phyloP scores from a whole-genome alignment of 2,329 filamentous ascomycete genomes.

The Domatiomyces globalis region DNA sequence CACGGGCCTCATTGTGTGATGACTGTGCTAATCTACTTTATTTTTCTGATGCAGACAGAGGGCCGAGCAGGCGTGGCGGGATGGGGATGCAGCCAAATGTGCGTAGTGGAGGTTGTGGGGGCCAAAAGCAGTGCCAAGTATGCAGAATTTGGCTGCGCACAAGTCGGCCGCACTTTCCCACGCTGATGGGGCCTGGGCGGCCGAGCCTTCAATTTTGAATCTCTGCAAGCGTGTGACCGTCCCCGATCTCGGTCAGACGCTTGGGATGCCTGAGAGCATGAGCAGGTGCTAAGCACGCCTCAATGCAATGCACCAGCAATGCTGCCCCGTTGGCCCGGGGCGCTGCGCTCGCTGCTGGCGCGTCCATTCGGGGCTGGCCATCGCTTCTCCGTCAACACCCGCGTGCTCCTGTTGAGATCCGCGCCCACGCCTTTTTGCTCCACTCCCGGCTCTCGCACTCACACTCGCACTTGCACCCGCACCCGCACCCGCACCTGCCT shows the following conservation, averaged over 20 bases:
- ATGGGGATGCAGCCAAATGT: no score
- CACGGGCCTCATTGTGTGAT: slow-evolving; percentile 77
- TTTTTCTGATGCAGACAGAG: not conserved
- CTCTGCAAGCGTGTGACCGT: no score
- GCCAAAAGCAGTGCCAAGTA: not conserved
- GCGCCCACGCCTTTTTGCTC: not conserved
- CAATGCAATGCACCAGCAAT: not conserved
- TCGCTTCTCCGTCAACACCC: not conserved
- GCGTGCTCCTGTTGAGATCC: not conserved
- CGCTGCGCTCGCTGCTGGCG: no score
- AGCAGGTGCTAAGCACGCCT: not conserved
- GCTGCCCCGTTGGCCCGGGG: no score
- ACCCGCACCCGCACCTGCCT: no score
- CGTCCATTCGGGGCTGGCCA: no score
- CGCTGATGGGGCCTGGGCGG: no score
- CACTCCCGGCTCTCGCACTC: not conserved
- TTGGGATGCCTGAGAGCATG: no score
- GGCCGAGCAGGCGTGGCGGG: not conserved
- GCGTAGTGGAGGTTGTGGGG: not conserved
- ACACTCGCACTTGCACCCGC: not conserved
- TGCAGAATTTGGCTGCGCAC: not conserved
- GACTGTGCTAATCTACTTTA: not conserved
- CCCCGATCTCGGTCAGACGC: not conserved
- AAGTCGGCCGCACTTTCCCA: not conserved
- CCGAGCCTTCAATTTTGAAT: not conserved